These are phyloP conservation scores for Pulveroboletus sp. DNA, from an alignment of 768 basidiomycete species.

Conservation along the genomic window DNA sequence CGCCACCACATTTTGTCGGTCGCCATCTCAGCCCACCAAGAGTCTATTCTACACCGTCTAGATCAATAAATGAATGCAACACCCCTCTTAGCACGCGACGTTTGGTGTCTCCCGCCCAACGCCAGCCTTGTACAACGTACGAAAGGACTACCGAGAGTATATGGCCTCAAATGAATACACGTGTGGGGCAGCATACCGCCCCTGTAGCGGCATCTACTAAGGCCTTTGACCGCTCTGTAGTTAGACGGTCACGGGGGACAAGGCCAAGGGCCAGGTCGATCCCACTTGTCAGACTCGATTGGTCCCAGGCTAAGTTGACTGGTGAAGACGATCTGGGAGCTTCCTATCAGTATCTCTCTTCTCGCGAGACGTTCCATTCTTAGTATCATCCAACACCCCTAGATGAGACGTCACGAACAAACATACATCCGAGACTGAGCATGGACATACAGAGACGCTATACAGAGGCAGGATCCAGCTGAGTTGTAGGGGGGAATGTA, in stretches of 20 bases:
- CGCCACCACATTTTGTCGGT: too few relatives aligned
- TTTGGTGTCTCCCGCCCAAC: too few relatives aligned
- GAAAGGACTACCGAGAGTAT: too few relatives aligned
- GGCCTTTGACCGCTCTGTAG: too few relatives aligned
- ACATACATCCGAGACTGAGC: background rate
- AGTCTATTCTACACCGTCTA: too few relatives aligned
- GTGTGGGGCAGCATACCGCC: too few relatives aligned
- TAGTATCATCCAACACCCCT: slow-evolving; percentile 26
- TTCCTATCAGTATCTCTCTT: background rate
- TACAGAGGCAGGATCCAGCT: slow-evolving; percentile 14
- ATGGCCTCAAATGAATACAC: background rate
- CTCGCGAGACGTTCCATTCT: slow-evolving; percentile 18
- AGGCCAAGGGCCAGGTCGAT: background rate
- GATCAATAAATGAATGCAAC: too few relatives aligned
- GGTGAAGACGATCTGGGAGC: slow-evolving; percentile 4
- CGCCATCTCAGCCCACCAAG: too few relatives aligned
- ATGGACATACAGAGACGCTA: slow-evolving; percentile 10
- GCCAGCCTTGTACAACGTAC: too few relatives aligned
- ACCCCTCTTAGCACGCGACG: too few relatives aligned
- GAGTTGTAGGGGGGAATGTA: background rate
- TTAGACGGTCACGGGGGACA: background rate
- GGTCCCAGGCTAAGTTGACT: slow-evolving; percentile 5
- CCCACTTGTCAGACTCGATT: background rate
- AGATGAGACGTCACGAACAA: background rate
- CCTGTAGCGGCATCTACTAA: background rate